Base-by-base conservation (phyloP, 768 basidiomycete genomes). In the Leucocoprinus birnbaumii region DNA sequence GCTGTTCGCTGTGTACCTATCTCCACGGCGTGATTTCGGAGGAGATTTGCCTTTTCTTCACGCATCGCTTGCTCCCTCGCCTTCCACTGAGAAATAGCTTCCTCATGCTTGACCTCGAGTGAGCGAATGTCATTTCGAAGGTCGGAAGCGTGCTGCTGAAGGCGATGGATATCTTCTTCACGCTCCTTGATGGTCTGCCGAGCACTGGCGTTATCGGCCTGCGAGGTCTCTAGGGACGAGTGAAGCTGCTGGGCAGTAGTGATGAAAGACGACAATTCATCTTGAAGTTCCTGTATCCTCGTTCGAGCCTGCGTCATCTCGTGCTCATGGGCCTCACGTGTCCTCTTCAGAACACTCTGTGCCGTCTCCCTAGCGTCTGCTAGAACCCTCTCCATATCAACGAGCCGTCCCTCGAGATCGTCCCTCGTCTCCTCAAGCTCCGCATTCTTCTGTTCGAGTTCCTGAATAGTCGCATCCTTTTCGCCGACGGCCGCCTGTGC, bases 241-340 rank as follows among this genome's bases (percentile, higher is more conserved):
- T 44, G 51, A 19, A 52, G 51, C 35, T 52, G 51, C 19, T 52
- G 42, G 5, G 51, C 25, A 16, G 42, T 52, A 13, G 41, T 42
- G 26, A 44, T 52, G 42, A 34, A 43, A 10, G 51, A 52, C 25
- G 42, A 45, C n/a, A 52, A 22, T 4, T 52, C 31, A 27, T 44
- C 27, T 42, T 52, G 51, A 7, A 52, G 18, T 10, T 42, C 42
- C 31, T 52, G 51, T 9, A 52, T 44, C 42, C 51, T 42, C 6
- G 14, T 16, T 42, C 26, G 34, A 8, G 42, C 42, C 19, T 52
- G 42, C 25, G 26, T 22, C 41, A 52, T 52, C 27, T 52, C 51
- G 41, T 21, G 27, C 9, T 52, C 27, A 10, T 52, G 51, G 18
- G 22, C 18, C 18, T 45, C 31, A n/a, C 21, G 11, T 6, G 31